These are phyloP conservation scores for Volvox carteri DNA, from an alignment of 163 green algal genomes.

Conservation along the genomic window DNA sequence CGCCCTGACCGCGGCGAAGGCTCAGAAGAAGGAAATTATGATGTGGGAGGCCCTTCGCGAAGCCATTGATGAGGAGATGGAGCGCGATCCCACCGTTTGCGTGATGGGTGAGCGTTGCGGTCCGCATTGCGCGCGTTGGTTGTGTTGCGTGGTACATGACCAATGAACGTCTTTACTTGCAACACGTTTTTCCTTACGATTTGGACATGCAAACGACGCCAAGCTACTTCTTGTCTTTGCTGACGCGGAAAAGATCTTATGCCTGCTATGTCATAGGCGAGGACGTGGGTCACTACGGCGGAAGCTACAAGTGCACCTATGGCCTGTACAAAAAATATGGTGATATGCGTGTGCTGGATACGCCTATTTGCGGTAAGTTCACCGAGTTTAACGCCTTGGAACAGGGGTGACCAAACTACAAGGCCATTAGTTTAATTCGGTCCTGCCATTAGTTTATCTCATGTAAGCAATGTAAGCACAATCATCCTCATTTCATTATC, in stretches of 20 bases:
- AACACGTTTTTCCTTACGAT: too few relatives aligned
- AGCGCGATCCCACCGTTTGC: constrained; percentile 91
- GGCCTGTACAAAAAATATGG: constrained; percentile 98
- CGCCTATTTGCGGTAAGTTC: constrained; percentile 92
- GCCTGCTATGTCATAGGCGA: constrained; percentile 78
- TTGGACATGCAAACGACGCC: too few relatives aligned
- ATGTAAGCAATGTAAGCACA: too few relatives aligned
- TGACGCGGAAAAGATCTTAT: constrained; percentile 45
- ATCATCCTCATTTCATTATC: too few relatives aligned
- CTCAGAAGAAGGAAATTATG: constrained; percentile 84
- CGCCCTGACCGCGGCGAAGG: constrained; percentile 26
- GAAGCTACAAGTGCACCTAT: constrained; percentile 95
- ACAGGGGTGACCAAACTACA: too few relatives aligned
- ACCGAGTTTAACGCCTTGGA: too few relatives aligned
- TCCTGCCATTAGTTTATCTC: too few relatives aligned
- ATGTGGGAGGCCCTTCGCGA: constrained; percentile 96
- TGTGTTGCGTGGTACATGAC: neutral
- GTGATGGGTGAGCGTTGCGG: constrained; percentile 85
- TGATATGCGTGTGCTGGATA: constrained; percentile 94
- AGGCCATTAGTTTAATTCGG: too few relatives aligned
- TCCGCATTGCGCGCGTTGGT: neutral
- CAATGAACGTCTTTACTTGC: too few relatives aligned
- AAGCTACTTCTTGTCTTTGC: neutral
- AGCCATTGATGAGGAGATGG: constrained; percentile 96
- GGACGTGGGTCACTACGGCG: constrained; percentile 97